Evolutionary conservation across 495 filamentous ascomycete genomes (phyloP).

Genomic region (Xeromyces bisporus): DNA sequence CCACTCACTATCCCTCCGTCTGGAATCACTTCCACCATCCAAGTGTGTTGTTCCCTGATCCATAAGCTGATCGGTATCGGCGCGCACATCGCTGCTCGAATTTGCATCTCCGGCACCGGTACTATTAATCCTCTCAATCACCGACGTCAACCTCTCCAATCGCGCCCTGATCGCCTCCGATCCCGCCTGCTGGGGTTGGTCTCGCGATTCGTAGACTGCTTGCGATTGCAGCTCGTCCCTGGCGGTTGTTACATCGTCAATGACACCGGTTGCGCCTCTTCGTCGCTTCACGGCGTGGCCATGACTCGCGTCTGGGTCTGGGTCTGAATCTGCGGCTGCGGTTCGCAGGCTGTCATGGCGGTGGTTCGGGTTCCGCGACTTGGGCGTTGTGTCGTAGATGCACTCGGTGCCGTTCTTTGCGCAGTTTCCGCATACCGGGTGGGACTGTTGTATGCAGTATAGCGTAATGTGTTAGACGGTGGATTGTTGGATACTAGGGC

Average conservation of each 20-base stretch:
- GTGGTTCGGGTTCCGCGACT: slow-evolving; percentile 10
- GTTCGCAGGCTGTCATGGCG: slow-evolving; percentile 4
- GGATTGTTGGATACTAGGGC: background rate
- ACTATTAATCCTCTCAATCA: slow-evolving; percentile 28
- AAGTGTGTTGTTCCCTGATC: slow-evolving; percentile 11
- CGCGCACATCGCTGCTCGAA: too few species aligned
- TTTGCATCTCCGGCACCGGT: too few species aligned
- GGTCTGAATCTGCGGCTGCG: too few species aligned
- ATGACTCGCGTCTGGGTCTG: too few species aligned
- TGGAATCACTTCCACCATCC: slow-evolving; percentile 9
- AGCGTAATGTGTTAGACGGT: background rate
- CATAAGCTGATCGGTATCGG: slow-evolving; percentile 14
- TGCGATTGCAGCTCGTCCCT: too few species aligned
- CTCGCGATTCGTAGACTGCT: background rate
- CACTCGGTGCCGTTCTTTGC: slow-evolving; percentile 28
- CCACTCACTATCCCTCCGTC: slow-evolving; percentile 8
- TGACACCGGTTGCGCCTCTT: slow-evolving; percentile 12
- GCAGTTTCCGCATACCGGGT: slow-evolving; percentile 33
- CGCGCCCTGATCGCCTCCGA: slow-evolving; percentile 25
- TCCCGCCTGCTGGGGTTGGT: slow-evolving; percentile 14
- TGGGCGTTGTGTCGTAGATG: slow-evolving; percentile 22
- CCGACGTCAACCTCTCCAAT: slow-evolving; percentile 28
- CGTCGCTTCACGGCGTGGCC: slow-evolving; percentile 22
- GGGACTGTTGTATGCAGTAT: slow-evolving; percentile 16
- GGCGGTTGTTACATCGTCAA: too few species aligned